Evolutionary conservation across 1,284 basidiomycete species (phyloP).

Genomic region (Leccinum variabile): DNA sequence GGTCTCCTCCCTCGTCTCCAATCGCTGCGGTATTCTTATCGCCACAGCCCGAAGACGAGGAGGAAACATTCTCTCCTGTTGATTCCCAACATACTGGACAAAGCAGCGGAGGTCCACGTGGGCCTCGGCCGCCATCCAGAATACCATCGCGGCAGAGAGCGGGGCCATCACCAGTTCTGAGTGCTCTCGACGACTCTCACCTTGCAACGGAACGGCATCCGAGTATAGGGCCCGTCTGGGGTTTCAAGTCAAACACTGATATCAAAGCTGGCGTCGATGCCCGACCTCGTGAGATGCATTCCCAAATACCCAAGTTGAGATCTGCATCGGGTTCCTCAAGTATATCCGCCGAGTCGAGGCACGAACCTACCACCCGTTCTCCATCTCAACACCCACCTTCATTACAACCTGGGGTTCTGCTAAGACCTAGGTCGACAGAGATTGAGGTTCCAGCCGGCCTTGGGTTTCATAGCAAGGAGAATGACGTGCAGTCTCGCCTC

Average conservation of each 20-base stretch:
- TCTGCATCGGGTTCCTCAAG: constrained; percentile 29
- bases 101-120: constrained; percentile 15
- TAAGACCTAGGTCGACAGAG: constrained; percentile 2
- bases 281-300: constrained; percentile 20
- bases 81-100: constrained; percentile 18
- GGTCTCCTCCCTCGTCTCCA: constrained; percentile 10
- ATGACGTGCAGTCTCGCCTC: constrained; percentile 29
- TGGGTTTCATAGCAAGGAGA: constrained; percentile 25
- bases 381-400: constrained; percentile 5
- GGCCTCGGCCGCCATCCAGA: constrained; percentile 18
- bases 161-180: constrained; percentile 3
- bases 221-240: constrained; percentile 6
- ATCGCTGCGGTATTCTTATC: constrained; percentile 2
- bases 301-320: constrained; percentile 34
- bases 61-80: background rate
- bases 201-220: constrained; percentile 3
- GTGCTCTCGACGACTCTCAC: constrained; percentile 1
- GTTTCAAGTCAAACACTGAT: constrained; percentile 22
- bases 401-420: constrained; percentile 10
- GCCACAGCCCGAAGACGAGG: constrained; percentile 6
- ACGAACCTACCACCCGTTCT: constrained; percentile 4
- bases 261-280: constrained; percentile 3
- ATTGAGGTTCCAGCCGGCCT: background rate
- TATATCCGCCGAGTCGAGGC: constrained; percentile 19
- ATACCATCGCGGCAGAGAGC: constrained; percentile 20